Conservation (phyloP, 2,329 filamentous ascomycete species). For the Neobulgaria alba region DNA sequence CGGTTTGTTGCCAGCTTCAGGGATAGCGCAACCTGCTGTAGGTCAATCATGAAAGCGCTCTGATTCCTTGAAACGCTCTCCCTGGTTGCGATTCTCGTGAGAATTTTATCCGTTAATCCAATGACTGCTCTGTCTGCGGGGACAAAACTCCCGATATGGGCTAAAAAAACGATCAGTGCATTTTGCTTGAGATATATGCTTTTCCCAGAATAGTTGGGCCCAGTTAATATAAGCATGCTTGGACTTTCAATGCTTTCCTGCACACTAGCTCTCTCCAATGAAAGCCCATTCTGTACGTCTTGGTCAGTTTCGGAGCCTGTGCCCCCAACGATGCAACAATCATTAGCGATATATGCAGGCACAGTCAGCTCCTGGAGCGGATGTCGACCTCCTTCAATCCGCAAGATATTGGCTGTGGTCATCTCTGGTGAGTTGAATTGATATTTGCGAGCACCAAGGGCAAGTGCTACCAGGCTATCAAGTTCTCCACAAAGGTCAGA, state of each 20-base stretch:
- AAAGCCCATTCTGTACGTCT: neutral
- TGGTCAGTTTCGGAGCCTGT: slow-evolving; percentile 24
- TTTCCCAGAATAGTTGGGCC: slow-evolving; percentile 94
- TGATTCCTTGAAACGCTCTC: slow-evolving; percentile 51
- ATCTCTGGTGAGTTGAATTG: slow-evolving; percentile 63
- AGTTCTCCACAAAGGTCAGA: slow-evolving; percentile 81
- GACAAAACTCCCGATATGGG: slow-evolving; percentile 88
- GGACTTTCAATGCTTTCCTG: slow-evolving; percentile 33
- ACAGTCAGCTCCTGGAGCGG: slow-evolving; percentile 80
- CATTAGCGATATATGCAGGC: slow-evolving; percentile 73
- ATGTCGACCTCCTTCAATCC: slow-evolving; percentile 74
- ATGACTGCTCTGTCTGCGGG: slow-evolving; percentile 69
- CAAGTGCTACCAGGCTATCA: slow-evolving; percentile 75
- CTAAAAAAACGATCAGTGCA: slow-evolving; percentile 83
- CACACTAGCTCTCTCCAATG: slow-evolving; percentile 2
- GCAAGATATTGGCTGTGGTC: slow-evolving; percentile 59
- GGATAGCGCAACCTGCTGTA: slow-evolving; percentile 77
- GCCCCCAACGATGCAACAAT: slow-evolving; percentile 62
- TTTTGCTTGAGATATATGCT: slow-evolving; percentile 93
- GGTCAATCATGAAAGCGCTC: slow-evolving; percentile 64
- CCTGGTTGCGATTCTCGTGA: slow-evolving; percentile 74
- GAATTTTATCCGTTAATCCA: slow-evolving; percentile 84
- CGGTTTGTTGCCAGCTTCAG: slow-evolving; percentile 64
- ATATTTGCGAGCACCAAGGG: slow-evolving; percentile 67
- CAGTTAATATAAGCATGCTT: slow-evolving; percentile 74